Conservation (phyloP, 2,329 filamentous ascomycete species). For the Cryphonectria japonica region DNA sequence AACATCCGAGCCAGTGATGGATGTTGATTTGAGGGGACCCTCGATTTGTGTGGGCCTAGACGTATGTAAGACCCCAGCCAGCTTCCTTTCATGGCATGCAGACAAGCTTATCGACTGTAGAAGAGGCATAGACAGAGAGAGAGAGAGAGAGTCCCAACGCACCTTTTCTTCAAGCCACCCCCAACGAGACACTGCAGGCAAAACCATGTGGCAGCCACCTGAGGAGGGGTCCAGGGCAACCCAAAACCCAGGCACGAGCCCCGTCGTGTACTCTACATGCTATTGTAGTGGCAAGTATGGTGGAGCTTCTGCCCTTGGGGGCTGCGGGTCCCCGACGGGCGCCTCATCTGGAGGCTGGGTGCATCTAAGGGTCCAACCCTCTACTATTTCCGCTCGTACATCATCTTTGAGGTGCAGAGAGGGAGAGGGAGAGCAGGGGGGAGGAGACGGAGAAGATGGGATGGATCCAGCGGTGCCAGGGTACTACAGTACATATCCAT, state of each 20-base stretch:
- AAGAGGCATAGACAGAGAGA: neutral
- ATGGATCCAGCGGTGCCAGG: neutral
- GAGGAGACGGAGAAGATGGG: neutral
- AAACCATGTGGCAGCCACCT: neutral
- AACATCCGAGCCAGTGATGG: constrained; percentile 17
- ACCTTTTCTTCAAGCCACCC: neutral
- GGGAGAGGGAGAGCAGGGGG: no score
- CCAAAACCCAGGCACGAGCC: no score
- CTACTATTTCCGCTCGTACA: neutral
- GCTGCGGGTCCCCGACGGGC: constrained; percentile 13
- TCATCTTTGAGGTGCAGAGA: no score
- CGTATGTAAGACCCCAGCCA: neutral
- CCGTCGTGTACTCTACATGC: no score
- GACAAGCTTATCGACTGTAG: constrained; percentile 1
- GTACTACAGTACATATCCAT: neutral
- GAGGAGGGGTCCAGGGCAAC: neutral
- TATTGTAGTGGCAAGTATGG: neutral
- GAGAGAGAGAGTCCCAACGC: neutral
- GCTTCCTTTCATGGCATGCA: constrained; percentile 17
- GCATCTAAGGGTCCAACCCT: neutral
- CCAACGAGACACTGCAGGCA: neutral
- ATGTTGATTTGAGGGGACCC: no score
- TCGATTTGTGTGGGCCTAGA: neutral
- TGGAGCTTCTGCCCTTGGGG: neutral
- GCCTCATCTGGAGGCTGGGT: neutral